A percentile compares a stretch with the other conserved stretches of the same genome.
Evolutionary conservation across 2,329 filamentous ascomycete species (phyloP).

Genomic region (Fusarium odoratissimum): DNA sequence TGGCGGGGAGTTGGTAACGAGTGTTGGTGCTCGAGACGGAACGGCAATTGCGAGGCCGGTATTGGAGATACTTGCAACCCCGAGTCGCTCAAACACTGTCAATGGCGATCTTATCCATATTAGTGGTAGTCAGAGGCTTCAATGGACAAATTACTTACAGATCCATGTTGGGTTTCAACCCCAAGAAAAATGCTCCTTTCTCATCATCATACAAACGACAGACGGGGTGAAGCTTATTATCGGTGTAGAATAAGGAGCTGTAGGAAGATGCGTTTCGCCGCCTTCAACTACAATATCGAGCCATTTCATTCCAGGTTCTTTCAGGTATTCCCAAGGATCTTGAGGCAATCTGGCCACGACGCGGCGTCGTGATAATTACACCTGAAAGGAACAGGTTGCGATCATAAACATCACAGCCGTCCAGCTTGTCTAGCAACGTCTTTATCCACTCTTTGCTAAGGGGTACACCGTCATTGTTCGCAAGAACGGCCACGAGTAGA

Average conservation of each 20-base stretch:
- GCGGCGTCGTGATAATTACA: background rate
- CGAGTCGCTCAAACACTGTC: rapidly evolving
- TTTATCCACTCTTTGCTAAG: background rate
- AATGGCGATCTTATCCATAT: rapidly evolving
- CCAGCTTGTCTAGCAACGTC: rapidly evolving
- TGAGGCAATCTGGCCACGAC: rapidly evolving
- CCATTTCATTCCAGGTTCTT: background rate
- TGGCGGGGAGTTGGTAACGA: background rate
- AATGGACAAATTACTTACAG: rapidly evolving
- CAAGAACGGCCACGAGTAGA: rapidly evolving
- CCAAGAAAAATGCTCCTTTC: background rate
- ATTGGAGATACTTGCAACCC: rapidly evolving
- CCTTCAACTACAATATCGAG: background rate
- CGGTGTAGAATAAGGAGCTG: background rate
- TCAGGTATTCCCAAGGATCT: background rate
- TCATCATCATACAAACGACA: background rate
- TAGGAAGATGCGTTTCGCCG: rapidly evolving
- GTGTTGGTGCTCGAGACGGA: background rate
- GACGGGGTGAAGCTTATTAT: rapidly evolving
- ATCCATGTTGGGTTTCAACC: background rate
- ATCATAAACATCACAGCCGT: background rate
- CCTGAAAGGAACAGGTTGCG: background rate
- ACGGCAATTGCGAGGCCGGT: background rate
- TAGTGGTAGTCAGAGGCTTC: rapidly evolving
- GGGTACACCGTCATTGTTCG: rapidly evolving